Evolutionary conservation across 106 monocot species (phyloP).

Genomic region (Apostasia shenzhenica): DNA sequence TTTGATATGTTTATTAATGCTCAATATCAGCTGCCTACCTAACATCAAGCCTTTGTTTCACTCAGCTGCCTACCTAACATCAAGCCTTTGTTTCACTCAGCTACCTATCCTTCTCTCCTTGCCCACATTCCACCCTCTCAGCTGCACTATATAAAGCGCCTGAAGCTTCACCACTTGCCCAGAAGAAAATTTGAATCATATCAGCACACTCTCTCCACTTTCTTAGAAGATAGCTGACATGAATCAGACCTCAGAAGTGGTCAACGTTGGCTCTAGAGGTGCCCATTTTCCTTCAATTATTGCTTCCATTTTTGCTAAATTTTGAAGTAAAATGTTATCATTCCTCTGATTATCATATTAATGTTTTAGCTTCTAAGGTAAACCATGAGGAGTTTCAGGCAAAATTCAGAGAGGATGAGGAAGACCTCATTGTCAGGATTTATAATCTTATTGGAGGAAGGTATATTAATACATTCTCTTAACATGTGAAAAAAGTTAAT

Average conservation of each 20-base stretch:
- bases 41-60: too few species aligned
- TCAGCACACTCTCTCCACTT: background rate
- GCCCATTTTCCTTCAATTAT: background rate
- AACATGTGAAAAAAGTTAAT: too few species aligned
- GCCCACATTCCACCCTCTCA: too few species aligned
- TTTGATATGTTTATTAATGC: too few species aligned
- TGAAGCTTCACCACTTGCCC: too few species aligned
- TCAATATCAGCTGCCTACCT: too few species aligned
- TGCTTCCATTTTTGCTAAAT: background rate
- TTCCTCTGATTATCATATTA: background rate
- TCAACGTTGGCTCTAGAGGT: slow-evolving; percentile 21
- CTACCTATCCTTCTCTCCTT: too few species aligned
- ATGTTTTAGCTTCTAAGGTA: background rate
- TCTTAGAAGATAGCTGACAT: slow-evolving; percentile 13
- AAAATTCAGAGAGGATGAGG: slow-evolving; percentile 54
- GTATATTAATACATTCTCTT: slow-evolving; percentile 3
- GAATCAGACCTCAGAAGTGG: slow-evolving; percentile 19
- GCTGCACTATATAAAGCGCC: too few species aligned
- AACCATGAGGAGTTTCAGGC: background rate
- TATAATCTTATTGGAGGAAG: slow-evolving; percentile 50
- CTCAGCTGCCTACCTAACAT: too few species aligned
- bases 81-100: too few species aligned
- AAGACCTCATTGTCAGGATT: slow-evolving; percentile 42
- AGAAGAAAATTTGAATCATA: too few species aligned
- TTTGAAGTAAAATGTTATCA: background rate